phyloP scores from a whole-genome alignment of 495 filamentous ascomycete genomes.

The Lichina pygmaea region DNA sequence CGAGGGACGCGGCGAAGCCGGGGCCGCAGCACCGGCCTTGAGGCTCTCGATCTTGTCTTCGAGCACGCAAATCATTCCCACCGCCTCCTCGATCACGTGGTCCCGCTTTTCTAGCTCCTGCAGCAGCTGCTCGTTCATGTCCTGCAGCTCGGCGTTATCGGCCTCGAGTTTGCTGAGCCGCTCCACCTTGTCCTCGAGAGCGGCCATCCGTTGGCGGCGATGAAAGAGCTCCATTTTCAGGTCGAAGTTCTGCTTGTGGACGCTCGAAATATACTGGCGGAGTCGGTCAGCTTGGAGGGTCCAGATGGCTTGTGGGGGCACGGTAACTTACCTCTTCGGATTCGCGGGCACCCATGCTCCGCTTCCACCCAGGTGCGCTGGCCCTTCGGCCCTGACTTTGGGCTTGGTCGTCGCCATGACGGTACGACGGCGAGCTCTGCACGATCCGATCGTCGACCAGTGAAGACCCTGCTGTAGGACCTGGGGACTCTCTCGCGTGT shows the following conservation, averaged over 20 bases:
- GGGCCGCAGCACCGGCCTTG: background rate
- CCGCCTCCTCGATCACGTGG: conserved; percentile 56
- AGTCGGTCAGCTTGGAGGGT: background rate
- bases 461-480: background rate
- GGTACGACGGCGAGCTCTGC: conserved; percentile 2
- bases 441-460: background rate
- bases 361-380: background rate
- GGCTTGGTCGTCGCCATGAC: background rate
- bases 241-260: conserved; percentile 77
- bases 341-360: conserved; percentile 2
- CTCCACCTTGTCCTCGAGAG: conserved; percentile 2
- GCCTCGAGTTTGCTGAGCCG: conserved; percentile 22
- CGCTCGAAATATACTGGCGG: conserved; percentile 22
- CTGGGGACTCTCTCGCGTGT: conserved; percentile 8
- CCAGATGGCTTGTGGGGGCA: background rate
- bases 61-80: conserved; percentile 47
- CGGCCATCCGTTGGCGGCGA: conserved; percentile 24
- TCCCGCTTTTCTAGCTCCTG: conserved; percentile 49
- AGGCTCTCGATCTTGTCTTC: conserved; percentile 40
- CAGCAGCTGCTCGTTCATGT: conserved; percentile 40
- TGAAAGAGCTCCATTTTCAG: conserved; percentile 69
- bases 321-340: conserved; percentile 2
- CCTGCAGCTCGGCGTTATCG: conserved; percentile 17
- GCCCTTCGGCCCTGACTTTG: background rate
- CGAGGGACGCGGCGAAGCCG: background rate